Percentiles rank a stretch among this genome's conserved stretches.
Evolutionary conservation across 768 basidiomycete genomes (phyloP).

Genomic region (Tricholoma saponaceum): DNA sequence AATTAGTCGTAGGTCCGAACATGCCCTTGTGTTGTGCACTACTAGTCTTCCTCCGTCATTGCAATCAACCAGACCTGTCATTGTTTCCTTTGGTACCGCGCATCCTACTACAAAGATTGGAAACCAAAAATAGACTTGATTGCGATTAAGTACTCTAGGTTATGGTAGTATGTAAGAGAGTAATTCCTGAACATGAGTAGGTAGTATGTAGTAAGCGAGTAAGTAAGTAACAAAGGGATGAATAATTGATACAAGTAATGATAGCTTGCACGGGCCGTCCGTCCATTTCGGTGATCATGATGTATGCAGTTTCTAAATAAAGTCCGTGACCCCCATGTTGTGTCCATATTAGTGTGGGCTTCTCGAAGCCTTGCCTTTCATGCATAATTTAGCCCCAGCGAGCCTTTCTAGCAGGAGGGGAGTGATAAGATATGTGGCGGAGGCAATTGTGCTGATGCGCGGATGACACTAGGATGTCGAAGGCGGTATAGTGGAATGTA

Average conservation of each 20-base stretch:
- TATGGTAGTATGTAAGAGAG: neutral
- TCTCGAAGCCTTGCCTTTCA: neutral
- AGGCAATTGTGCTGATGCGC: constrained; percentile 3
- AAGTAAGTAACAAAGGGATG: neutral
- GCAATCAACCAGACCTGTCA: too few species aligned
- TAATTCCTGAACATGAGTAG: neutral
- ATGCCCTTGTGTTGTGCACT: neutral
- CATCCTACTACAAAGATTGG: too few species aligned
- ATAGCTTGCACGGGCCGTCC: constrained; percentile 14
- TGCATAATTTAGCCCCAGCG: neutral
- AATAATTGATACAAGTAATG: constrained; percentile 21
- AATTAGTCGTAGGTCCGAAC: neutral
- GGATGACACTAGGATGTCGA: constrained; percentile 10
- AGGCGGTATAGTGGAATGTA: constrained; percentile 8
- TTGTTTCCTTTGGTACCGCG: too few species aligned
- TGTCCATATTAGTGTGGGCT: constrained; percentile 12
- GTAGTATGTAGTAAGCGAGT: neutral
- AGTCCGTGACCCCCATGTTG: constrained; percentile 13
- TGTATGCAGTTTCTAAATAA: constrained; percentile 6
- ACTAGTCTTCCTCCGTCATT: neutral
- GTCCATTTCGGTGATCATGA: constrained; percentile 25
- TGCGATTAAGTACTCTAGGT: neutral
- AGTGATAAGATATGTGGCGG: constrained; percentile 5
- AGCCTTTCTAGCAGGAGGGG: constrained; percentile 2
- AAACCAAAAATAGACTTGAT: neutral